Conservation (phyloP, 352 stramenopile genomes). For the Chrysophaeum taylorii region DNA sequence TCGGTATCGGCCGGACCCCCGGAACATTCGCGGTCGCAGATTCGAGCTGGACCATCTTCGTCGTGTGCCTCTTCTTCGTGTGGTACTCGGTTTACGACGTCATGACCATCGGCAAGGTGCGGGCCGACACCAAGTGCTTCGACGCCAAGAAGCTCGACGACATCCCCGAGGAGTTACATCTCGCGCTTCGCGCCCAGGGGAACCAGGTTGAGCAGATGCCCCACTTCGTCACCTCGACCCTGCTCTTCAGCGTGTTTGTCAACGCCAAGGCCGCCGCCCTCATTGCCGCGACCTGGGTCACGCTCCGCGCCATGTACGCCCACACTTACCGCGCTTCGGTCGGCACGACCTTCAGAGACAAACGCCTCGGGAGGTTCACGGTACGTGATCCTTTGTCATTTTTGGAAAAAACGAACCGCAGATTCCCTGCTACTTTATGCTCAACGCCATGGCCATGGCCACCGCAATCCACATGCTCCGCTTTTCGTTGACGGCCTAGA, state of each 20-base stretch:
- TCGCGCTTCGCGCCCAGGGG: slow-evolving; percentile 23
- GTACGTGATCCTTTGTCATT: no score
- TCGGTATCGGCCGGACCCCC: slow-evolving; percentile 17
- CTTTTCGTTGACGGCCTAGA: slow-evolving; percentile 1
- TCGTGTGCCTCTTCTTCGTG: slow-evolving; percentile 25
- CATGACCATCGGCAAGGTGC: slow-evolving; percentile 27
- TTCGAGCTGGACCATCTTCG: slow-evolving; percentile 4
- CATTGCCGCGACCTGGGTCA: slow-evolving; percentile 22
- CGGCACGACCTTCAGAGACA: slow-evolving; percentile 19
- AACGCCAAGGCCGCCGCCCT: slow-evolving; percentile 25
- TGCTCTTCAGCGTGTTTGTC: slow-evolving; percentile 24
- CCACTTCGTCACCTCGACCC: slow-evolving; percentile 21
- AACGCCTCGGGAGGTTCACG: slow-evolving; percentile 24
- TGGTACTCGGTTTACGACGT: slow-evolving; percentile 25
- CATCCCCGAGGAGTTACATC: slow-evolving; percentile 25
- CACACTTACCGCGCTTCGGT: slow-evolving; percentile 13
- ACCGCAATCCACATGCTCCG: slow-evolving; percentile 23
- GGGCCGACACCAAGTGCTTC: slow-evolving; percentile 21
- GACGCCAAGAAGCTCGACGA: slow-evolving; percentile 11
- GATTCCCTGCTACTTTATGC: slow-evolving; percentile 32
- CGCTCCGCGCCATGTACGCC: slow-evolving; percentile 24
- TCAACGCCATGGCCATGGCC: slow-evolving; percentile 24
- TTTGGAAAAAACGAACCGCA: no score
- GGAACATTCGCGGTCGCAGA: slow-evolving; percentile 18
- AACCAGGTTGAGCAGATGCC: slow-evolving; percentile 34